These are phyloP conservation scores for Aureobasidium lini DNA, from an alignment of 2,329 filamentous ascomycete genomes.

Conservation along the genomic window DNA sequence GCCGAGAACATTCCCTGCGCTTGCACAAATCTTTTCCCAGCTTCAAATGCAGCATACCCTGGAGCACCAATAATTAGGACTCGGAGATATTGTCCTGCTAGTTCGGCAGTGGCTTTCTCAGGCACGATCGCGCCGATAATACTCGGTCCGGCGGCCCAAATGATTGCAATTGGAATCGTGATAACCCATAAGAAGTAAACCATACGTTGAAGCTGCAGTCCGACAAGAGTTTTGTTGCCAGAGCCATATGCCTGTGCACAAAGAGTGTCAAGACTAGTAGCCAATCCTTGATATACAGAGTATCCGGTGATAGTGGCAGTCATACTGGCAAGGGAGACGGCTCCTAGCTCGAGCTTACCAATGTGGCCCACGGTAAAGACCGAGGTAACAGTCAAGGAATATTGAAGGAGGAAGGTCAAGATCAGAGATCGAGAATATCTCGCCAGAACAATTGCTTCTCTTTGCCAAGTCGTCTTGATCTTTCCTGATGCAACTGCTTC, in stretches of 20 bases:
- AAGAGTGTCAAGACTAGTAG: slow-evolving; percentile 82
- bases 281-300: slow-evolving; percentile 51
- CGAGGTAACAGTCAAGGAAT: slow-evolving; percentile 37
- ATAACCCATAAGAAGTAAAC: slow-evolving; percentile 64
- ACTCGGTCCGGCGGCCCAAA: slow-evolving; percentile 61
- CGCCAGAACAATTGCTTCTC: slow-evolving; percentile 72
- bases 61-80: slow-evolving; percentile 63
- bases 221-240: slow-evolving; percentile 82
- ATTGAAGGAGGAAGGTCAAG: slow-evolving; percentile 39
- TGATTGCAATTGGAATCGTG: slow-evolving; percentile 61
- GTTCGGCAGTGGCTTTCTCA: slow-evolving; percentile 57
- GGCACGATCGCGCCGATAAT: slow-evolving; percentile 60
- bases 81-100: slow-evolving; percentile 66
- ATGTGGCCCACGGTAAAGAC: slow-evolving; percentile 41
- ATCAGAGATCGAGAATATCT: slow-evolving; percentile 40
- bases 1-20: slow-evolving; percentile 79
- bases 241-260: slow-evolving; percentile 82
- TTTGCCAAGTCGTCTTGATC: slow-evolving; percentile 83
- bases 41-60: slow-evolving; percentile 68
- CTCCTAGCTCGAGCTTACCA: slow-evolving; percentile 38
- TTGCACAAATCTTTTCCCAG: slow-evolving; percentile 76
- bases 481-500: slow-evolving; percentile 72
- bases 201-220: slow-evolving; percentile 73
- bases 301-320: slow-evolving; percentile 40
- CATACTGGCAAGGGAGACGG: slow-evolving; percentile 39